phyloP scores from a whole-genome alignment of 202 grass and related monocot species.

The Saccharum hybrid region DNA sequence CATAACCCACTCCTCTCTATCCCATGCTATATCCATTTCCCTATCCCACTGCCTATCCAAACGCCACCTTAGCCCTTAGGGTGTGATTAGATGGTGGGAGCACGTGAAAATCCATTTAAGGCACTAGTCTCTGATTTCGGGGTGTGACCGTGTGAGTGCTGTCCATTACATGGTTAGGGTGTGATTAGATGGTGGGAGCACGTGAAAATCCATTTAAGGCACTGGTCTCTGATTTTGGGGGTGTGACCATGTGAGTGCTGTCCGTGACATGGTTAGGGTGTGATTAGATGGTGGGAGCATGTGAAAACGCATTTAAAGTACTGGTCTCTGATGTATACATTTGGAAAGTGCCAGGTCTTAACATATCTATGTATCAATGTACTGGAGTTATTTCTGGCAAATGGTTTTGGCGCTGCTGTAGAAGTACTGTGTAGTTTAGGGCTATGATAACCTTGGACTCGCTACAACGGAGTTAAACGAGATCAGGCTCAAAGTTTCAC shows the following conservation, averaged over 20 bases:
- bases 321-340: background rate
- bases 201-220: background rate
- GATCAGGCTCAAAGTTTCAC: background rate
- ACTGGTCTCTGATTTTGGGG: background rate
- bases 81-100: no score
- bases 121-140: background rate
- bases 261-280: background rate
- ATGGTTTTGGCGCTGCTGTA: conserved; percentile 1
- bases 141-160: background rate
- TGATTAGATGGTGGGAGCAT: background rate
- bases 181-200: background rate
- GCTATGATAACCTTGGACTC: background rate
- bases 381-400: background rate
- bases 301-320: background rate
- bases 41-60: no score
- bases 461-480: background rate
- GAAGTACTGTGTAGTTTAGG: background rate
- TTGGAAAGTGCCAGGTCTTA: background rate
- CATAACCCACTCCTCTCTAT: no score
- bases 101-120: no score
- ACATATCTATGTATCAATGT: background rate
- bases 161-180: background rate
- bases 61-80: no score
- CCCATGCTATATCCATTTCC: no score
- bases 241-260: background rate